Evolutionary conservation across 108 stramenopile genomes (phyloP).

Genomic region (Conticribra weissflogii): DNA sequence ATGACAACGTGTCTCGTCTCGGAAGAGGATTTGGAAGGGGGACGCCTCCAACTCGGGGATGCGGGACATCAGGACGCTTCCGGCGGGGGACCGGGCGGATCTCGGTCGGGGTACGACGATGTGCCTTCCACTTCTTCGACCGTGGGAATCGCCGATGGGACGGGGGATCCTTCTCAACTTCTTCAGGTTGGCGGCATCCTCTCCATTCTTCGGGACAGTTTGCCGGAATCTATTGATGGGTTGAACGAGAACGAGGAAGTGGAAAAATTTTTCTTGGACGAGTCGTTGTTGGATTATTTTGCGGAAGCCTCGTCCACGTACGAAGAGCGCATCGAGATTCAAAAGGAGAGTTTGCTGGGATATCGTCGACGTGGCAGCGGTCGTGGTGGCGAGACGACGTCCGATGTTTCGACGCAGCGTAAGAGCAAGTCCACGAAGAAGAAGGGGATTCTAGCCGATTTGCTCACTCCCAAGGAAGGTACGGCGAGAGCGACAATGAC

Average conservation of each 20-base stretch:
- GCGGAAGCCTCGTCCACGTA: slow-evolving; percentile 71
- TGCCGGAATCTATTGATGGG: slow-evolving; percentile 5
- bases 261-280: slow-evolving; percentile 46
- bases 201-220: slow-evolving; percentile 24
- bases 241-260: slow-evolving; percentile 2
- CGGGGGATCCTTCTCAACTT: neutral
- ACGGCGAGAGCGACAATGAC: no score
- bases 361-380: no score
- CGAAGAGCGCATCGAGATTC: slow-evolving; percentile 78
- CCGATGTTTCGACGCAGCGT: no score
- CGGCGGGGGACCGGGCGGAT: no score
- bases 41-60: slow-evolving; percentile 1
- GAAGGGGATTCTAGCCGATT: no score
- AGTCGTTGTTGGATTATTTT: slow-evolving; percentile 57
- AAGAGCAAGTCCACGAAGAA: no score
- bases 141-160: neutral
- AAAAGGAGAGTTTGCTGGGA: slow-evolving; percentile 44
- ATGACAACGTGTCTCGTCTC: slow-evolving; percentile 39
- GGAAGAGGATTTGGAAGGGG: slow-evolving; percentile 34
- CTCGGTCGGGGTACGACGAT: neutral
- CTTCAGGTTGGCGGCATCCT: slow-evolving; percentile 67
- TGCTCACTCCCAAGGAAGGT: neutral
- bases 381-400: no score
- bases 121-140: neutral
- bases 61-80: no score